phyloP scores from a whole-genome alignment of 306 rosid species.

The Prunus mongolica region DNA sequence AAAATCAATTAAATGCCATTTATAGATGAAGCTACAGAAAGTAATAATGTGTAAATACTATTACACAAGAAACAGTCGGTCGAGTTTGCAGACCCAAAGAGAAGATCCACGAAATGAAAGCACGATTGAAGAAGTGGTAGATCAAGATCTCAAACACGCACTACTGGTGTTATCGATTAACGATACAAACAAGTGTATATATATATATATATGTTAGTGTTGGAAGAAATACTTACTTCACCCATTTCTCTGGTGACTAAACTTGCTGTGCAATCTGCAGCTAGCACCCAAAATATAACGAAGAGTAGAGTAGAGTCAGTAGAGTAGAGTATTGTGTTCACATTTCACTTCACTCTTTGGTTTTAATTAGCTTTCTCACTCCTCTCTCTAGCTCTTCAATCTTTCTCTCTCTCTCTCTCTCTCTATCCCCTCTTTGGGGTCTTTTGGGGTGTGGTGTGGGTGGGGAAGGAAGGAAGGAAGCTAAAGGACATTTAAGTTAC shows the following conservation, averaged over 20 bases:
- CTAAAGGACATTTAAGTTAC: conserved; percentile 32
- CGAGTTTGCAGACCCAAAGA: too few relatives aligned
- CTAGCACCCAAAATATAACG: background rate
- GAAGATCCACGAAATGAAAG: too few relatives aligned
- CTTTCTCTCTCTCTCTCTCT: conserved; percentile 2
- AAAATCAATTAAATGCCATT: background rate
- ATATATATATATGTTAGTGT: too few relatives aligned
- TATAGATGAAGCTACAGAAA: background rate
- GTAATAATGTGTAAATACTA: too few relatives aligned
- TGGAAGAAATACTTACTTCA: conserved; percentile 49
- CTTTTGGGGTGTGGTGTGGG: conserved; percentile 1
- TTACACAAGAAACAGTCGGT: background rate
- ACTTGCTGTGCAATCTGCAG: background rate
- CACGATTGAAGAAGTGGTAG: too few relatives aligned
- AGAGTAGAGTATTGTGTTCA: background rate
- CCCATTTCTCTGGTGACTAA: conserved; percentile 39
- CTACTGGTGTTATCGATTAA: background rate
- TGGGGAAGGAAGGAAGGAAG: conserved; percentile 2
- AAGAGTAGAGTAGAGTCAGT: background rate
- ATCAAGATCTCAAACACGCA: background rate
- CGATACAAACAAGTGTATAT: background rate
- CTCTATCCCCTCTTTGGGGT: background rate
- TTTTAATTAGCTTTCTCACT: background rate
- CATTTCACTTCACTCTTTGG: background rate
- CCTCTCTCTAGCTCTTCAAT: conserved; percentile 1